Percentiles rank a stretch among this genome's conserved stretches.
Evolutionary conservation across 495 filamentous ascomycete species (phyloP).

Genomic region (Penicillium waksmanii): DNA sequence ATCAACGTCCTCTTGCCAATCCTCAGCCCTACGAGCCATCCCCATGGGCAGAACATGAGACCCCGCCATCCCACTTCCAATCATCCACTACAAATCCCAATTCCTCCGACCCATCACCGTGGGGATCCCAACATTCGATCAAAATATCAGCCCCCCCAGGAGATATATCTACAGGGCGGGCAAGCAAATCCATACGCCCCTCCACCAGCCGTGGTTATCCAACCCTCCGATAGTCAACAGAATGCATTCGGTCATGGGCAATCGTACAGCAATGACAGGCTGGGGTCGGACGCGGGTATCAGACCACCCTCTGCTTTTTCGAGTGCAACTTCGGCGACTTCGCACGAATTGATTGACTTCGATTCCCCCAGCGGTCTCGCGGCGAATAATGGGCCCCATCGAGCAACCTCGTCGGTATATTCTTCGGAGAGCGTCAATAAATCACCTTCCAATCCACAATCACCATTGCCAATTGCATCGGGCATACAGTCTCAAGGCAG

Average conservation of each 20-base stretch:
- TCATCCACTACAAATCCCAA: not conserved
- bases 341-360: conserved; percentile 46
- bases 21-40: conserved; percentile 10
- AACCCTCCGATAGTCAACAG: conserved; percentile 10
- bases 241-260: conserved; percentile 9
- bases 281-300: conserved; percentile 27
- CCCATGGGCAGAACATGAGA: conserved; percentile 16
- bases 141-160: conserved; percentile 22
- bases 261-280: conserved; percentile 16
- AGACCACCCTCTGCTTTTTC: conserved; percentile 33
- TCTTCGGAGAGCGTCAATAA: conserved; percentile 12
- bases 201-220: conserved; percentile 19
- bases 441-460: not conserved
- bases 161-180: conserved; percentile 22
- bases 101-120: conserved; percentile 17
- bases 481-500: not conserved
- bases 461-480: conserved; percentile 1
- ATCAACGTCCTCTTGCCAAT: conserved; percentile 5
- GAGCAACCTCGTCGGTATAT: conserved; percentile 20
- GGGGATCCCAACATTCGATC: conserved; percentile 30
- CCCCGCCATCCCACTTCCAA: not conserved
- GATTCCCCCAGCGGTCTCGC: conserved; percentile 23
- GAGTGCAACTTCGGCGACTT: conserved; percentile 38
- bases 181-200: conserved; percentile 26
- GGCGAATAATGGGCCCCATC: conserved; percentile 10